Evolutionary conservation across 176 grass and related monocot genomes (phyloP), one percentile per base, ranked within the genome.

Genomic region (Rhynchospora pubera): DNA sequence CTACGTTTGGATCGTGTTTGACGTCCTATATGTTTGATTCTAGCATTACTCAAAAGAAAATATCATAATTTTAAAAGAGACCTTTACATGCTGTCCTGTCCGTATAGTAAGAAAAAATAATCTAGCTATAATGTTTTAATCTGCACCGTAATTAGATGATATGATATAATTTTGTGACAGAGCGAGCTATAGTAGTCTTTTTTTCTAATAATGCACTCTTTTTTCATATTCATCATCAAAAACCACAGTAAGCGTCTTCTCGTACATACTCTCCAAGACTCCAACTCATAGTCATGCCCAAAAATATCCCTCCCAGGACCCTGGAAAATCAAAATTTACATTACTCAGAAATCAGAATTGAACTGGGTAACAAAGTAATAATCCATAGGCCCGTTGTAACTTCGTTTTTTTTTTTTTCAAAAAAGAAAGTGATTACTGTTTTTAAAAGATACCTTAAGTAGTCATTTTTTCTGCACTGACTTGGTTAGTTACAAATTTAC

Each of bases 291-390:
- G 22, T 99, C 92, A 5, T 85, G 87, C 84, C 92, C 87, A 0
- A 99, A 95, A 81, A 93, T 89, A 89, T 99, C 96, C 87, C 89
- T 93, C 42, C 90, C 87, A 6, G 96, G 59, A 13, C 96, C 96
- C 96, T 98, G 30, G 57, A 82, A 84, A 48, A 80, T 64, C 34
- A 28, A 39, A 81, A 48, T 22, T 24, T 83, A 10, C 5, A 45
- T 1, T 51, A 74, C 9, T 74, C 23, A 14, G n/a, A n/a, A n/a
- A n/a, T n/a, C n/a, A 67, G 12, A 13, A 16, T 51, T 16, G 1
- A 74, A 74, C 50, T 15, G 5, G 3, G 3, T 74, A 67, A 39
- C 59, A 28, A 68, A 7, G 46, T 6, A 30, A 66, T 62, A 24
- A 24, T 62, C 2, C 19, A 19, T 74, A 24, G 3, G 19, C 5